A percentile compares a stretch with the other conserved stretches of the same genome.
Conservation (phyloP, 805 yeast species). For the Cyberlindnera mrakii region DNA sequence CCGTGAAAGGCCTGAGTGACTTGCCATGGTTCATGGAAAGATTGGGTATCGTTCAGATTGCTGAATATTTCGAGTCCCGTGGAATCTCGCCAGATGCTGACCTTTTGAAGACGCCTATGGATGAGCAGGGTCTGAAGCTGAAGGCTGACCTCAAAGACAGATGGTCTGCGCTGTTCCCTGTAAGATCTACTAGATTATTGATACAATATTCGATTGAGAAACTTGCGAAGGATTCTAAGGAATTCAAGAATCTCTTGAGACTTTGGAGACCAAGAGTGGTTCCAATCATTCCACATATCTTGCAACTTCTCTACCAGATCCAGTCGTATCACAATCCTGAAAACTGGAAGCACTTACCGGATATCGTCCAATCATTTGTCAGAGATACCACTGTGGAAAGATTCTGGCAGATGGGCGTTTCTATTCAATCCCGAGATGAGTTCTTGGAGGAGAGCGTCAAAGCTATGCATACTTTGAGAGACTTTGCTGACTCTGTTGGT, state of each 20-base stretch:
- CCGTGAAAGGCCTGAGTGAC: slow-evolving; percentile 83
- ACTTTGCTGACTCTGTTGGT: slow-evolving; percentile 97
- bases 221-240: slow-evolving; percentile 70
- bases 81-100: slow-evolving; percentile 75
- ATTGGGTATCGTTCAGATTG: slow-evolving; percentile 89
- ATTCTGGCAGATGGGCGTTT: slow-evolving; percentile 98
- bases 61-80: slow-evolving; percentile 79
- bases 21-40: slow-evolving; percentile 98
- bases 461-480: slow-evolving; percentile 89
- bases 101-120: slow-evolving; percentile 76
- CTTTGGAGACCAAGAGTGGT: slow-evolving; percentile 92
- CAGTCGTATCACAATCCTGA: slow-evolving; percentile 92
- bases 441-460: slow-evolving; percentile 91
- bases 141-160: slow-evolving; percentile 78
- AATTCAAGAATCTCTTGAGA: slow-evolving; percentile 56
- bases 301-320: slow-evolving; percentile 82
- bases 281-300: slow-evolving; percentile 85
- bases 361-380: slow-evolving; percentile 89
- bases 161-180: slow-evolving; percentile 94
- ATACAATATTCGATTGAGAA: slow-evolving; percentile 94
- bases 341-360: slow-evolving; percentile 84
- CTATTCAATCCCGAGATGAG: slow-evolving; percentile 88
- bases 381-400: slow-evolving; percentile 83
- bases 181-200: slow-evolving; percentile 89
- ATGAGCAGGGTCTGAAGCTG: slow-evolving; percentile 74